A percentile compares a stretch with the other conserved stretches of the same genome.
These are phyloP conservation scores for Pistacia atlantica DNA, from an alignment of 345 rosid genomes.

Conservation along the genomic window DNA sequence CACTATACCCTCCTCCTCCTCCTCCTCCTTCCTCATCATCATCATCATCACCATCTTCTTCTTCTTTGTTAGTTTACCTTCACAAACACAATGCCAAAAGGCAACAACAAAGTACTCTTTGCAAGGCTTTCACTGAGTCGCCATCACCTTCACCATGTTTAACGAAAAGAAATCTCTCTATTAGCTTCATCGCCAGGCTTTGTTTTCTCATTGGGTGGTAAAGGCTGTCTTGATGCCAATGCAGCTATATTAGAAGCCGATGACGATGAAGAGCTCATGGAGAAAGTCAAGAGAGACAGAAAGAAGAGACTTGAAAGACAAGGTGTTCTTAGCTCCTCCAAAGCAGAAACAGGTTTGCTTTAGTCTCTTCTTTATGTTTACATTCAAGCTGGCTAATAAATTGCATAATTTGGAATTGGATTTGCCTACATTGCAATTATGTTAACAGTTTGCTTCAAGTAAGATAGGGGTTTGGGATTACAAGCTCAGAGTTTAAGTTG, in stretches of 20 bases:
- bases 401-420: not conserved
- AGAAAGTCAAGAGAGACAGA: slow-evolving; percentile 82
- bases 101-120: slow-evolving; percentile 21
- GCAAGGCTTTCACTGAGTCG: slow-evolving; percentile 44
- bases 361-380: not conserved
- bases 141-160: slow-evolving; percentile 28
- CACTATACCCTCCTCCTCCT: slow-evolving; percentile 21
- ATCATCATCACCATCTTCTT: slow-evolving; percentile 13
- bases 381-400: not conserved
- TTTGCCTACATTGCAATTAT: not conserved
- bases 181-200: slow-evolving; percentile 53
- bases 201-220: slow-evolving; percentile 42
- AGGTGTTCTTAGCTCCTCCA: slow-evolving; percentile 66
- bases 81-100: slow-evolving; percentile 31
- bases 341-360: slow-evolving; percentile 66
- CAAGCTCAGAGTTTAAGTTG: not conserved
- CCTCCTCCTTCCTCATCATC: slow-evolving; percentile 19
- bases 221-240: slow-evolving; percentile 41
- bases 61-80: slow-evolving; percentile 21
- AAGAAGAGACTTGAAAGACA: slow-evolving; percentile 89
- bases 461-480: not conserved
- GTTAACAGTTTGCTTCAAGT: not conserved
- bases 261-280: slow-evolving; percentile 85
- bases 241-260: slow-evolving; percentile 94
- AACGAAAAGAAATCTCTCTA: slow-evolving; percentile 55